Conservation (phyloP, 306 rosid species). For the Begonia masoniana region DNA sequence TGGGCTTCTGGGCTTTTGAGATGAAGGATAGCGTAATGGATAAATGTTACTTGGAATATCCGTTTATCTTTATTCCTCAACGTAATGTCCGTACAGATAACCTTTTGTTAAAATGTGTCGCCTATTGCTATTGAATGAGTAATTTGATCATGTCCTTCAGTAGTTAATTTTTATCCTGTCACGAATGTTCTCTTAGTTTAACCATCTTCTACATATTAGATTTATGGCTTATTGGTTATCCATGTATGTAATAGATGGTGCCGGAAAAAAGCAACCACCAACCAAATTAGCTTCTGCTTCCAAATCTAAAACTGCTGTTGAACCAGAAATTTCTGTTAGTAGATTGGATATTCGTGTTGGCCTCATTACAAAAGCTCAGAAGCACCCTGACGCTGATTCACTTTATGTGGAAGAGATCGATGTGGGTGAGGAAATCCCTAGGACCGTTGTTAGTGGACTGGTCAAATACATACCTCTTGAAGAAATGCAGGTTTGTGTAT, state of each 20-base stretch:
- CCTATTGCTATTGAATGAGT: no score
- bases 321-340: conserved; percentile 51
- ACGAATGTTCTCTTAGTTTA: no score
- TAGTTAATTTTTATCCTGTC: no score
- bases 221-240: conserved; percentile 2
- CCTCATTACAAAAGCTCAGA: conserved; percentile 52
- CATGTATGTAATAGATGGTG: conserved; percentile 32
- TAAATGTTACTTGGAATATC: no score
- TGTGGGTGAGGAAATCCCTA: conserved; percentile 67
- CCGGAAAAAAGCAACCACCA: conserved; percentile 52
- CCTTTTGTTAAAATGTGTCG: no score
- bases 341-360: conserved; percentile 94
- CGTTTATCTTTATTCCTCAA: no score
- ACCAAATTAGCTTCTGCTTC: conserved; percentile 31
- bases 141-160: not conserved
- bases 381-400: conserved; percentile 94
- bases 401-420: conserved; percentile 88
- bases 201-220: not conserved
- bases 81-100: no score
- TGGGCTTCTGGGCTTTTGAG: no score
- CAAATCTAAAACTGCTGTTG: conserved; percentile 37
- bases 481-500: conserved; percentile 75
- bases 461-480: conserved; percentile 78
- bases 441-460: conserved; percentile 93
- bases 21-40: no score